A percentile compares a stretch with the other conserved stretches of the same genome.
These are phyloP conservation scores for Polygonum aviculare DNA, from an alignment of 148 eudicot species.

Conservation along the genomic window DNA sequence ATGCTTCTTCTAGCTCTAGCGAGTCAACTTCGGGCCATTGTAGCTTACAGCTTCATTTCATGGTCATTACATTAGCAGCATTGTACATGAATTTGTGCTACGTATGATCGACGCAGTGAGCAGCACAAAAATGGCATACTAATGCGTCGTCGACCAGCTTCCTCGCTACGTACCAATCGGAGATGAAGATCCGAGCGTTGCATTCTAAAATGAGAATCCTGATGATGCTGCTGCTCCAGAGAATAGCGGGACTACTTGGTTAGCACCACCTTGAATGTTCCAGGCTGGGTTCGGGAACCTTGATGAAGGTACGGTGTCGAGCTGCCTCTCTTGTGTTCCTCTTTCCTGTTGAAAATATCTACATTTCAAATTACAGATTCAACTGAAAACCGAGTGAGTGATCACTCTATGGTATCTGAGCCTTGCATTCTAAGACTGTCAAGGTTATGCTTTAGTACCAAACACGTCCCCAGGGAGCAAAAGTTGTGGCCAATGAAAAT, in stretches of 20 bases:
- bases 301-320: neutral
- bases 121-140: too few species aligned
- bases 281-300: slow-evolving; percentile 1
- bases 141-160: too few species aligned
- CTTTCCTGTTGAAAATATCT: neutral
- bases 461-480: neutral
- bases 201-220: slow-evolving; percentile 10
- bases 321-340: slow-evolving; percentile 6
- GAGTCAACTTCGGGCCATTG: neutral
- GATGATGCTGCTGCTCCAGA: slow-evolving; percentile 7
- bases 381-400: neutral
- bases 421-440: neutral
- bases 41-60: neutral
- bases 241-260: slow-evolving; percentile 12
- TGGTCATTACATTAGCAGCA: neutral
- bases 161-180: neutral
- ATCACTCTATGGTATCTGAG: neutral
- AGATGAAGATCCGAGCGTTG: neutral
- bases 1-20: too few species aligned
- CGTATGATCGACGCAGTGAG: too few species aligned
- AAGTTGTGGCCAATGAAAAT: neutral
- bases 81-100: too few species aligned
- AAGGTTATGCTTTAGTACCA: neutral
- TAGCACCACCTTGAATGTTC: slow-evolving; percentile 14
- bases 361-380: neutral